Evolutionary conservation across 306 rosid species (phyloP), one percentile per base, ranked within the genome.

Genomic region (Mimosa bimucronata): DNA sequence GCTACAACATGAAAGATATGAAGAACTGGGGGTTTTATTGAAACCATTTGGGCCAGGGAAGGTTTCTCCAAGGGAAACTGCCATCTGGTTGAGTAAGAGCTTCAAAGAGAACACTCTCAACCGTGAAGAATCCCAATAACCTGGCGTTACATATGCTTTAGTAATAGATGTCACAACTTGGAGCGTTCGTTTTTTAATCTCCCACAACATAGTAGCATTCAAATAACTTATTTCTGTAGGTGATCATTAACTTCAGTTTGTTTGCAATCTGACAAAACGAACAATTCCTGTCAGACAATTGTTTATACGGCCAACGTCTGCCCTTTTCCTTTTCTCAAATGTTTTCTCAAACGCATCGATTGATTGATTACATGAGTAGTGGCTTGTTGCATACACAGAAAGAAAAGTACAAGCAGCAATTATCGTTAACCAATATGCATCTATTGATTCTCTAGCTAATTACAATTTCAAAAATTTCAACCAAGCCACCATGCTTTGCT

Each of bases 41-140:
- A 94, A 91, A 89, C 98, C 98, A 30, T 94, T 94, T 82, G 98
- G 98, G 44, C 97, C 97, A 0, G 98, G 86, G 52, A 94, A 91
- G 84, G 98, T 87, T 77, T 92, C 97, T 78, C 95, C 98, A 0
- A 89, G 98, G 71, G 98, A 94, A 90, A 94, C 98, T 80, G 98
- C 98, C 13, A 94, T 94, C 79, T 94, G 98, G 98, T 87, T 94
- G 84, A 84, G 94, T 66, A 94, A 94, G 85, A 94, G 97, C 88
- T 85, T 94, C 80, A 94, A 94, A 84, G 90, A 86, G 71, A 94
- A 87, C 77, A 83, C 91, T 44, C 60, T 18, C 77, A 90, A 88
- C 84, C 87, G 81, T 79, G 94, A 86, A 70, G 86, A 77, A 69
- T 25, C 61, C 28, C 38, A 66, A 12, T 85, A 73, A 87, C 80